A percentile compares a stretch with the other conserved stretches of the same genome.
phyloP scores from a whole-genome alignment of 2,329 filamentous ascomycete species.

The Scopulariopsis brevicaulis region DNA sequence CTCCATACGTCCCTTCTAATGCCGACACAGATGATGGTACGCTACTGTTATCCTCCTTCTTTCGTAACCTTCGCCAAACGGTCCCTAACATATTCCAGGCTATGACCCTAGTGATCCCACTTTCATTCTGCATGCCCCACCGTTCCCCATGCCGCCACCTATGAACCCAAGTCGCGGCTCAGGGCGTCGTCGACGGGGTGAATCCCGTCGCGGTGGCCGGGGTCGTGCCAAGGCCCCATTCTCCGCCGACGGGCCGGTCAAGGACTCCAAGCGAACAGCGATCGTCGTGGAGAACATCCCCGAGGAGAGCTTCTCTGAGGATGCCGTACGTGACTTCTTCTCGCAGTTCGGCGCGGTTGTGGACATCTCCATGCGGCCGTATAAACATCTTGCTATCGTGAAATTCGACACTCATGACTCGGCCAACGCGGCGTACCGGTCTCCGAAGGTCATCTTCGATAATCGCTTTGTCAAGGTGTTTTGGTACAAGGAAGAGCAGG shows the following conservation, averaged over 20 bases:
- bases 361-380: constrained; percentile 52
- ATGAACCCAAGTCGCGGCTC: constrained; percentile 7
- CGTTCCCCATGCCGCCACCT: constrained; percentile 11
- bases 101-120: constrained; percentile 20
- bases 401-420: constrained; percentile 55
- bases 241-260: constrained; percentile 50
- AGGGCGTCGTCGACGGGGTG: constrained; percentile 21
- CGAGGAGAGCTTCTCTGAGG: constrained; percentile 55
- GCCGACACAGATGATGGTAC: constrained; percentile 21
- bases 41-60: not conserved
- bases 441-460: constrained; percentile 72
- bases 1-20: constrained; percentile 43
- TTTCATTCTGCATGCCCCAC: constrained; percentile 11
- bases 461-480: constrained; percentile 80
- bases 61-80: not conserved
- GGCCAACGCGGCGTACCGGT: constrained; percentile 61
- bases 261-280: constrained; percentile 51
- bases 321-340: constrained; percentile 58
- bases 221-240: constrained; percentile 40
- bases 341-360: constrained; percentile 56
- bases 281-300: constrained; percentile 74
- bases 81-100: constrained; percentile 11
- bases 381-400: constrained; percentile 57
- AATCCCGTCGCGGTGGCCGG: constrained; percentile 18
- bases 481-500: constrained; percentile 53